These are phyloP conservation scores for Fusarium coffeatum DNA, from an alignment of 2,329 filamentous ascomycete genomes.

Conservation along the genomic window DNA sequence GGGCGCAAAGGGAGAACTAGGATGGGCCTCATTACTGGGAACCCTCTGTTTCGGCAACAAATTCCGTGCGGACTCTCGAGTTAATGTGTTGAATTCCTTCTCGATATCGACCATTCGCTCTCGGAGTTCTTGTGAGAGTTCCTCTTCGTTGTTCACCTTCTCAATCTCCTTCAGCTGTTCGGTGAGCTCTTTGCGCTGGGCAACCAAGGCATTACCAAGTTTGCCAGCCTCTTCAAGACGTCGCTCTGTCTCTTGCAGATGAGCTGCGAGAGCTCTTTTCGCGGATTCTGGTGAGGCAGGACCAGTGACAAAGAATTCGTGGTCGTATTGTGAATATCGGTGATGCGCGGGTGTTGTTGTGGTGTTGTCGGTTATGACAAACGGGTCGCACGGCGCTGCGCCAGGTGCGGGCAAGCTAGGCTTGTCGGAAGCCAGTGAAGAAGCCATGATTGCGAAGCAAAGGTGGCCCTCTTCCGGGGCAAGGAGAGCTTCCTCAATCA, in stretches of 20 bases:
- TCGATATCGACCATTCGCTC: conserved; percentile 88
- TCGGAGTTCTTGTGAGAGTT: conserved; percentile 85
- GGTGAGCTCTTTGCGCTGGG: conserved; percentile 85
- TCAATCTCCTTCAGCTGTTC: conserved; percentile 88
- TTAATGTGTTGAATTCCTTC: conserved; percentile 94
- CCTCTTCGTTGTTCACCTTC: conserved; percentile 77
- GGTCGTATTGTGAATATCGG: conserved; percentile 86
- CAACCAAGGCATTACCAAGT: conserved; percentile 85
- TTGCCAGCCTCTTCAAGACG: conserved; percentile 91
- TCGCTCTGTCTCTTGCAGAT: conserved; percentile 91
- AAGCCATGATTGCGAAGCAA: conserved; percentile 54
- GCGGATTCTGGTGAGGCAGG: conserved; percentile 83
- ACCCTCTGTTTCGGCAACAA: conserved; percentile 88
- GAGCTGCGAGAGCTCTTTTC: conserved; percentile 88
- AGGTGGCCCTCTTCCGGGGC: conserved; percentile 38
- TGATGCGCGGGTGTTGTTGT: conserved; percentile 63
- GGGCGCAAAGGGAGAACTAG: conserved; percentile 64
- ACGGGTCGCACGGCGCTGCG: conserved; percentile 64
- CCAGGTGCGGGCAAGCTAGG: conserved; percentile 55
- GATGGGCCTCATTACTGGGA: conserved; percentile 72
- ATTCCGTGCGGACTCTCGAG: conserved; percentile 86
- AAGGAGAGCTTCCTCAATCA: conserved; percentile 43
- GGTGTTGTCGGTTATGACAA: conserved; percentile 59
- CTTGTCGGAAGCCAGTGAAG: conserved; percentile 57
- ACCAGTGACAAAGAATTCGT: conserved; percentile 80